These are phyloP conservation scores for Crithidia bombi DNA, from an alignment of 208 protist genomes.

Conservation along the genomic window DNA sequence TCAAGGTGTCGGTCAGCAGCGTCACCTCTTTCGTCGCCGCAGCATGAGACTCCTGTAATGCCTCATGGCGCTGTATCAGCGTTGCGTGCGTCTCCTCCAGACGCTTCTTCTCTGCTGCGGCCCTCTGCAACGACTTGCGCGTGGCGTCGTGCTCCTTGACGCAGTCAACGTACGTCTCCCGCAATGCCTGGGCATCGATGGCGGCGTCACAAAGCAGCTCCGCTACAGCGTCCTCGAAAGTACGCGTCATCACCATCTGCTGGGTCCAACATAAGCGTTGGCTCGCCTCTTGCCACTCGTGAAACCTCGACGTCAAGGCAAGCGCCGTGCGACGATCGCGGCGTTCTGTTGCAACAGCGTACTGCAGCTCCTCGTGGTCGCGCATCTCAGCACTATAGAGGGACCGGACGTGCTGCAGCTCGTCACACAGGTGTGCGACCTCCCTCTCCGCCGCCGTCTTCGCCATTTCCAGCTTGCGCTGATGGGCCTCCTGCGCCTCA, in stretches of 20 bases:
- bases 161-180: slow-evolving; percentile 10
- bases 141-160: slow-evolving; percentile 6
- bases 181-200: slow-evolving; percentile 10
- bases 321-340: slow-evolving; percentile 5
- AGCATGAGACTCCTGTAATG: neutral
- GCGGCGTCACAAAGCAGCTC: neutral
- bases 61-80: neutral
- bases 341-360: slow-evolving; percentile 7
- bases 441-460: slow-evolving; percentile 12
- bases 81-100: neutral
- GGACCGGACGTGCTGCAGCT: slow-evolving; percentile 22
- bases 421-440: slow-evolving; percentile 12
- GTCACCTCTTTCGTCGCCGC: slow-evolving; percentile 4
- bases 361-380: slow-evolving; percentile 10
- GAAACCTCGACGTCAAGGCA: neutral
- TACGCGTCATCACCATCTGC: neutral
- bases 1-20: neutral
- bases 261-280: neutral
- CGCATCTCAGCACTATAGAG: slow-evolving; percentile 18
- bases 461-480: slow-evolving; percentile 11
- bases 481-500: slow-evolving; percentile 4
- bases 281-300: slow-evolving; percentile 9
- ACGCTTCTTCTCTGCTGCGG: neutral
- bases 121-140: neutral
- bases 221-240: slow-evolving; percentile 6